Evolutionary conservation across 1,284 basidiomycete genomes (phyloP), one percentile per base, ranked within the genome.

Genomic region (Paramarasmius palmivorus): DNA sequence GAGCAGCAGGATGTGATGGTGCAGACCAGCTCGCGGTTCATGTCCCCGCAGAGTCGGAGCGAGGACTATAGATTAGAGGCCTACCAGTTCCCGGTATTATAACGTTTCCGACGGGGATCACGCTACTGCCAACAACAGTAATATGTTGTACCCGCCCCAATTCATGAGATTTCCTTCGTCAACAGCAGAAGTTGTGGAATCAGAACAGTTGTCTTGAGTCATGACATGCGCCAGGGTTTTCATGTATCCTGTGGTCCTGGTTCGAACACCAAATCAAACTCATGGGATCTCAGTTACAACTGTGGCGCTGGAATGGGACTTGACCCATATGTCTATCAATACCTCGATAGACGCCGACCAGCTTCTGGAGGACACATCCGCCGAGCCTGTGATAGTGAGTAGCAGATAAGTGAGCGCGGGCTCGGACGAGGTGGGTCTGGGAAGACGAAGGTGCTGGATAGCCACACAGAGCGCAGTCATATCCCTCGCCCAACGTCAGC

Each of bases 1-100:
- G 81, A 17, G n/a, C n/a, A 66, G 71, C 50, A 81, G 79, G 61
- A 84, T n/a, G 82, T 6, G 86, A 87, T 54, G 66, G n/a, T n/a
- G n/a, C n/a, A n/a, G n/a, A 25, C 71, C 72, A 5, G 65, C 65
- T 32, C 65, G 68, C 19, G 66, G 70, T n/a, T 2, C 82, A 83
- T 55, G 65, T 64, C 47, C 73, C 81, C 14, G n/a, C 71, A 72
- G 37, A 76, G 78, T 10, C 75, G 81, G 53, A 83, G 79, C 19
- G 82, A 85, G 61, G 81, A 84, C 56, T 61, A 73, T 20, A 59
- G 61, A 19, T 58, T 58, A 22, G n/a, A n/a, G 59, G 68, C n/a
- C 64, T 55, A 23, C 25, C 41, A 17, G 46, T 57, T 17, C 55
- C 55, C 38, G 55, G 52, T 10, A 50, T 53, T 37, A n/a, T n/a